phyloP scores from a whole-genome alignment of 2,329 filamentous ascomycete genomes.

The Ilyonectria robusta region DNA sequence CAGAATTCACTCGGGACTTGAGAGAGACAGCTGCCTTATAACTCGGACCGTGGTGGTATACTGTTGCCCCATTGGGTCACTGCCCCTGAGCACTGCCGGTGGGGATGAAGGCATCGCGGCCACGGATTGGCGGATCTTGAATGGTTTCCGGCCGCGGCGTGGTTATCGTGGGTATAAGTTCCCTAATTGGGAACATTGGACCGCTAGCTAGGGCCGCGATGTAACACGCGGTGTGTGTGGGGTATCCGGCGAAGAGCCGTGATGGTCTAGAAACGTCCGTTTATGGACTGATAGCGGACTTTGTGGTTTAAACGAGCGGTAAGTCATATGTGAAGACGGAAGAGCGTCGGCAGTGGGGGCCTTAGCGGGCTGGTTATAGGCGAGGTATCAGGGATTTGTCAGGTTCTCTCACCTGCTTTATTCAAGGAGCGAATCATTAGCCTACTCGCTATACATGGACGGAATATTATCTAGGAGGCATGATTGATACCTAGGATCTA shows the following conservation, averaged over 20 bases:
- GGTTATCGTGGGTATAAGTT: slow-evolving; percentile 30
- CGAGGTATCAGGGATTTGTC: background rate
- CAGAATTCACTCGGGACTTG: slow-evolving; percentile 6
- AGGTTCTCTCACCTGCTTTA: background rate
- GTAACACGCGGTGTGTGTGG: slow-evolving; percentile 37
- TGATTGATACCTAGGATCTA: background rate
- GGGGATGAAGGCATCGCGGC: slow-evolving; percentile 32
- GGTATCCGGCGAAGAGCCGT: slow-evolving; percentile 15
- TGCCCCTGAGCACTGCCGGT: slow-evolving; percentile 34
- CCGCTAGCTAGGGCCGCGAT: slow-evolving; percentile 35
- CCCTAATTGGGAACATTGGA: slow-evolving; percentile 41
- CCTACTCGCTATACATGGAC: background rate
- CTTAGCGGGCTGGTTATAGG: background rate
- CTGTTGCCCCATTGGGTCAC: slow-evolving; percentile 28
- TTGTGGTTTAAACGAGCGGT: background rate
- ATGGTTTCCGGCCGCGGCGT: slow-evolving; percentile 29
- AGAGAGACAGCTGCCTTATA: slow-evolving; percentile 27
- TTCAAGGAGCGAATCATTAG: background rate
- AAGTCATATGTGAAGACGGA: background rate
- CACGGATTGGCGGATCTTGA: slow-evolving; percentile 43
- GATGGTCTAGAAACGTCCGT: slow-evolving; percentile 26
- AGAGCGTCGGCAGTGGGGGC: background rate
- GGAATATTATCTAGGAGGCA: background rate
- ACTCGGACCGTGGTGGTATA: slow-evolving; percentile 17
- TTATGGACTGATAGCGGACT: slow-evolving; percentile 25